Evolutionary conservation across 257 asterid genomes (phyloP), one percentile per base, ranked within the genome.

Genomic region (Fraxinus pennsylvanica): DNA sequence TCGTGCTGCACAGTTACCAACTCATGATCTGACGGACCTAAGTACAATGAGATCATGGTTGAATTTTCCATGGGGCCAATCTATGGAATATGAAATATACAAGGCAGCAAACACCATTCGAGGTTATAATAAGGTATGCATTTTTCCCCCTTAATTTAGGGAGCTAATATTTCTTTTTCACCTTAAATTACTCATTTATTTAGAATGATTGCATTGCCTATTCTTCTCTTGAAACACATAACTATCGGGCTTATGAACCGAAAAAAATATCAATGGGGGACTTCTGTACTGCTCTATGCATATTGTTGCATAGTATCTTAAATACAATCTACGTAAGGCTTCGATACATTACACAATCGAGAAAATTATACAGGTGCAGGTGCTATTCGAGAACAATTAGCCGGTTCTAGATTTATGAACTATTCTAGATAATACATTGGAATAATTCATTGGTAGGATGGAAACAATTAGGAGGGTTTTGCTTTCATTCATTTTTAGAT

Each of bases 41-140:
- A 91, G 97, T 73, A 91, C 96, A 19, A 81, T 91, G 74, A 84
- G 96, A 76, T 91, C 96, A 39, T 91, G 94, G 96, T 84, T 91
- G 67, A 91, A 91, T 87, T 91, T 91, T 73, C 96, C 96, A 0
- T 91, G 94, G 92, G 94, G 92, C 39, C 97, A 90, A 74, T 91
- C 96, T 74, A 88, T 91, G 96, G 96, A 91, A 77, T 69, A 88
- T n/a, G 96, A 91, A 74, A 91, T 91, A 73, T 91, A 91, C 75
- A 91, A 91, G 87, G 94, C 96, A 50, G 65, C 96, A 52, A 91
- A 91, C 87, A 81, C 86, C 33, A 84, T 91, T 71, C 90, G 86
- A 82, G 89, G 91, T 47, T 91, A 91, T 79, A 76, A 68, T 39
- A 85, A 75, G 91, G 96, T 91, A 82, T 72, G 80, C n/a, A 29